These are phyloP conservation scores for Phylloporus sp. DNA, from an alignment of 1,284 basidiomycete species.

Conservation along the genomic window DNA sequence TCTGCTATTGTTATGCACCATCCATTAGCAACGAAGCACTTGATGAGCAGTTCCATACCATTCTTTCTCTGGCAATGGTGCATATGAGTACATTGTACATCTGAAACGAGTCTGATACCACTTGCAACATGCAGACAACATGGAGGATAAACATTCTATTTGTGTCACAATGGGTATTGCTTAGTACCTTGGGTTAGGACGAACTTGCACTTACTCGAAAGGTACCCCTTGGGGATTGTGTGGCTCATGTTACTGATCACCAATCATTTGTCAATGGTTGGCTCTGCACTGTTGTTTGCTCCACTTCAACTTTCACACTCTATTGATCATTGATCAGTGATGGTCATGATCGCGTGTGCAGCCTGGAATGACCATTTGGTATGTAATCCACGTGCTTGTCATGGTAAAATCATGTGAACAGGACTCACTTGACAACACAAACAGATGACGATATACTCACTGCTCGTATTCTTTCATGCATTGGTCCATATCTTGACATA, in stretches of 20 bases:
- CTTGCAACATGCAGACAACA: not conserved
- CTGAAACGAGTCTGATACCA: slow-evolving; percentile 1
- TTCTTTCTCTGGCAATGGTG: slow-evolving; percentile 15
- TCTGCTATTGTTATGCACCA: not conserved
- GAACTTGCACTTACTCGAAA: not conserved
- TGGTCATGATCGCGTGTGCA: slow-evolving; percentile 8
- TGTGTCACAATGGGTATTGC: not conserved
- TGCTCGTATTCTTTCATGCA: slow-evolving; percentile 13
- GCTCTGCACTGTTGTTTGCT: slow-evolving; percentile 5
- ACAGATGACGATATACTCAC: slow-evolving; percentile 15
- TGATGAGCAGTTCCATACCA: not conserved
- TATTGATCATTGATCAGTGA: not conserved
- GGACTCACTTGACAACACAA: not conserved
- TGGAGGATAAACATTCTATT: not conserved
- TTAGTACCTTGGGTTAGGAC: slow-evolving; percentile 11
- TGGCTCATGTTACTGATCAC: slow-evolving; percentile 15
- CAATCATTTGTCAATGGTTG: not conserved
- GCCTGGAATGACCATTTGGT: slow-evolving; percentile 19
- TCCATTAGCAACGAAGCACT: not conserved
- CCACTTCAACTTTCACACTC: not conserved
- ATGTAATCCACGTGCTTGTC: slow-evolving; percentile 1
- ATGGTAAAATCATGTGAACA: not conserved
- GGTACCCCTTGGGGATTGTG: not conserved
- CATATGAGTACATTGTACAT: not conserved
- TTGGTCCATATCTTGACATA: slow-evolving; percentile 7